A percentile compares a stretch with the other conserved stretches of the same genome.
These are phyloP conservation scores for Candida glucosophila DNA, from an alignment of 1,139 yeast species.

Conservation along the genomic window DNA sequence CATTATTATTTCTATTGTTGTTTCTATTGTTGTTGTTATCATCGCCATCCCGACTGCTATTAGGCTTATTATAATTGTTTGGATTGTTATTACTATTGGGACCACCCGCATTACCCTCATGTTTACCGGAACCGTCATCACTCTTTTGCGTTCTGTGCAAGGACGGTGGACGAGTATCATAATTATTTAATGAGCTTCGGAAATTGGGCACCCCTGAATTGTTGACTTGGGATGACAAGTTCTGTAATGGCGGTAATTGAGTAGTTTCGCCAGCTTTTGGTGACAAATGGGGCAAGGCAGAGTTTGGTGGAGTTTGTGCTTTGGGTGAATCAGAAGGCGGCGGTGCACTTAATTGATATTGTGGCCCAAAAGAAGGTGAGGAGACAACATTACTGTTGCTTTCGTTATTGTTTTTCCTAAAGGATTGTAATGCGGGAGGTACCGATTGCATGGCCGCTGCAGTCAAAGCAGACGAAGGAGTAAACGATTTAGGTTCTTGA, in stretches of 20 bases:
- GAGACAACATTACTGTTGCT: constrained; percentile 8
- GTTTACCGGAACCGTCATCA: constrained; percentile 6
- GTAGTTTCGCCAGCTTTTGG: constrained; percentile 16
- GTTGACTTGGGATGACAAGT: constrained; percentile 11
- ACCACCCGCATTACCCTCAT: too few species aligned
- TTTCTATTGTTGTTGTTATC: constrained; percentile 7
- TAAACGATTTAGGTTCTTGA: constrained; percentile 16
- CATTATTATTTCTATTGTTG: constrained; percentile 4
- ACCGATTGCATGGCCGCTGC: constrained; percentile 9
- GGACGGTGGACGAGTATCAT: too few species aligned
- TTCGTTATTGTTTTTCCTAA: too few species aligned
- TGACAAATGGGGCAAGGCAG: constrained; percentile 13
- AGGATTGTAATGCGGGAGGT: constrained; percentile 22
- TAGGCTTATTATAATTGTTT: constrained; percentile 8
- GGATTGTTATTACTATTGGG: constrained; percentile 9
- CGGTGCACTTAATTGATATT: constrained; percentile 18
- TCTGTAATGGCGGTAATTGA: constrained; percentile 31
- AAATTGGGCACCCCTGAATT: constrained; percentile 20
- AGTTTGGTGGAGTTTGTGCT: constrained; percentile 2
- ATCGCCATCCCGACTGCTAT: too few species aligned
- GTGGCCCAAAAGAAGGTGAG: constrained; percentile 41
- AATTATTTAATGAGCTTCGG: too few species aligned
- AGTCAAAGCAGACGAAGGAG: constrained; percentile 29
- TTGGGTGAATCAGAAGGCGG: constrained; percentile 4
- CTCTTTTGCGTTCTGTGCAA: constrained; percentile 7